Base-by-base conservation (phyloP, 495 filamentous ascomycete genomes). In the Pyronema omphalodes region DNA sequence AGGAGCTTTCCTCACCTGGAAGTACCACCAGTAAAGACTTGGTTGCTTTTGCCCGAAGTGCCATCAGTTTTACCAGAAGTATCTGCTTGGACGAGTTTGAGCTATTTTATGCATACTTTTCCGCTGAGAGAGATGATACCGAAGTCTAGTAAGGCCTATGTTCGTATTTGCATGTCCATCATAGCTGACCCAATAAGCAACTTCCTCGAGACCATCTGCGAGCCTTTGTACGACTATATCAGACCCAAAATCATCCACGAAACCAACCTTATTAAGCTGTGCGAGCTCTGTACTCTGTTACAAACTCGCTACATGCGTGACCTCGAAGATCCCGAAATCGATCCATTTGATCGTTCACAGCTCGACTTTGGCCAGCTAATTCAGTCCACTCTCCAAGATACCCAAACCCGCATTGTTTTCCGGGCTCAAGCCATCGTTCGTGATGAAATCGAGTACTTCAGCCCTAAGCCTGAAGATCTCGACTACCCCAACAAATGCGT, bases 1-100 rank as follows among this genome's bases (percentile, higher is more conserved):
- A 60, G 36, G 80, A 83, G 44, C 80, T 86, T 40, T 71, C 76
- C 3, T 73, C 77, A 53, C 75, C 78, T 3, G 79, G 78, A 18
- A 81, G 78, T 55, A 73, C 74, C n/a, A 77, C 80, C 0, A 80
- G 76, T 53, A 62, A 63, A 49, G 79, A 85, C 57, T 65, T 86
- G 12, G 77, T 84, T 11, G 62, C 76, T 0, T 85, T 86, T 69
- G 79, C 82, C 6, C 70, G 82, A 34, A 79, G 73, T 47, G 79
- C 78, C 54, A 82, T 86, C 47, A 76, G 78, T 61, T 84, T 83
- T 57, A 73, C 82, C 47, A 77, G 80, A 19, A 79, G 79, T 3
- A 71, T 85, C 4, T 86, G 82, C 55, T 67, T 82, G 50, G 82
- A 86, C 58, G 82, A 86, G 63, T 81, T 79, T 60, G 81, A 84